Evolutionary conservation across 352 stramenopile species (phyloP), one percentile per base, ranked within the genome.

Genomic region (Phytophthora chlamydospora): DNA sequence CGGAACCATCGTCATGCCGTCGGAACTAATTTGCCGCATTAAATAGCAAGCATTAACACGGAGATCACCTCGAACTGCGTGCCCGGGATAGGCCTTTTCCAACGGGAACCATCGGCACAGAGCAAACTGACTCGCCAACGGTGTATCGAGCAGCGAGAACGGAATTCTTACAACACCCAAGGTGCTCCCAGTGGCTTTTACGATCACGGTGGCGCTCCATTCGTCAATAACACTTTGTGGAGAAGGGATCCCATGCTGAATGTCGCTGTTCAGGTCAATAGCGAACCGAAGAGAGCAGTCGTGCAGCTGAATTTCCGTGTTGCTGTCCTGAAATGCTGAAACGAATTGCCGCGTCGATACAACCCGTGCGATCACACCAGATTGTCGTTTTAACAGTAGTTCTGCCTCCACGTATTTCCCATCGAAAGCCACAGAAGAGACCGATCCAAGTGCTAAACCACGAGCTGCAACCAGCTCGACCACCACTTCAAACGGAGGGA

Each of bases 41-140:
- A 81, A 57, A 29, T 78, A 75, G 29, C 54, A 44, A 17, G 86
- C 60, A 27, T 58, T 60, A 16, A 86, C 46, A 4, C 73, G 73
- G 11, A 88, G 48, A 34, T 87, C 78, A 41, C 78, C 78, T 27
- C 75, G 64, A n/a, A 47, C 58, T n/a, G 50, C 54, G n/a, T 73
- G 71, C 3, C 68, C 75, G 7, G 56, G 44, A 29, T 48, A 47
- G 7, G 61, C 47, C 36, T 67, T 75, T 32, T 86, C 76, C 1
- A 90, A 63, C 3, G 80, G 80, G 44, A 90, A 88, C 80, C 80
- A 90, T 11, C 80, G 71, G 16, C 54, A 83, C 48, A 90, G 74
- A 0, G 69, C 65, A 47, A 80, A 85, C 13, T 76, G 38, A 33
- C 71, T 58, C 0, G 80, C 78, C 1, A 88, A 47, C 9, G 78